phyloP scores from a whole-genome alignment of 352 stramenopile genomes.

The Globisporangium mamillatum region DNA sequence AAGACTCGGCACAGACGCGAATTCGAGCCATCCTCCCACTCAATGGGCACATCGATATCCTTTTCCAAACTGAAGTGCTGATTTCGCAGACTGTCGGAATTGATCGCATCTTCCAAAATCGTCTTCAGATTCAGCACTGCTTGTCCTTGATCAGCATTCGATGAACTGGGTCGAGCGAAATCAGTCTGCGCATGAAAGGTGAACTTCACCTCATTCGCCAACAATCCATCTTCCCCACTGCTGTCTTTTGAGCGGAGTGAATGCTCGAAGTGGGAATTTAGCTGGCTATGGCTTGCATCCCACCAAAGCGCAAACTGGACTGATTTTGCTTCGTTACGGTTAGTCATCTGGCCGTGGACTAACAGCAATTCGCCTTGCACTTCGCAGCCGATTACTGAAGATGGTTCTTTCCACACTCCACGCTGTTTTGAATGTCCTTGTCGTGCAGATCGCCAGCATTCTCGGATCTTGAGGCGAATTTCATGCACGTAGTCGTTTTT shows the following conservation, averaged over 20 bases:
- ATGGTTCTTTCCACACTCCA: not conserved
- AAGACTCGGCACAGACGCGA: not conserved
- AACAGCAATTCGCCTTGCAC: constrained; percentile 34
- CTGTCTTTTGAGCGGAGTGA: constrained; percentile 18
- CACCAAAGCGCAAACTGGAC: constrained; percentile 55
- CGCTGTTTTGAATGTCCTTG: not conserved
- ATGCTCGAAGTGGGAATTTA: constrained; percentile 50
- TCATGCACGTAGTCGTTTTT: constrained; percentile 6
- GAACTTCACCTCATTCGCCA: constrained; percentile 21
- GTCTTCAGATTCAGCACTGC: constrained; percentile 24
- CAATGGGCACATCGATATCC: constrained; percentile 12
- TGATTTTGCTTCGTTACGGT: constrained; percentile 15
- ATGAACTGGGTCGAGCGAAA: constrained; percentile 20
- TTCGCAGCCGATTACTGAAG: constrained; percentile 38
- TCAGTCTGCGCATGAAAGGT: constrained; percentile 24
- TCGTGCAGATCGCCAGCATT: constrained; percentile 20
- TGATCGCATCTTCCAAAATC: not conserved
- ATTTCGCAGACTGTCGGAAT: not conserved
- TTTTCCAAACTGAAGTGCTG: not conserved
- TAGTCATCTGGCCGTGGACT: not conserved
- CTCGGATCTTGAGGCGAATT: constrained; percentile 29
- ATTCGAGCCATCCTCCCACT: not conserved
- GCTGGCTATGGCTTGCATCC: constrained; percentile 33
- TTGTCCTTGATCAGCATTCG: constrained; percentile 18
- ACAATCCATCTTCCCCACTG: not conserved